Percentiles rank a stretch among this genome's conserved stretches.
Evolutionary conservation across 495 filamentous ascomycete genomes (phyloP).

Genomic region (Tuber borchii): DNA sequence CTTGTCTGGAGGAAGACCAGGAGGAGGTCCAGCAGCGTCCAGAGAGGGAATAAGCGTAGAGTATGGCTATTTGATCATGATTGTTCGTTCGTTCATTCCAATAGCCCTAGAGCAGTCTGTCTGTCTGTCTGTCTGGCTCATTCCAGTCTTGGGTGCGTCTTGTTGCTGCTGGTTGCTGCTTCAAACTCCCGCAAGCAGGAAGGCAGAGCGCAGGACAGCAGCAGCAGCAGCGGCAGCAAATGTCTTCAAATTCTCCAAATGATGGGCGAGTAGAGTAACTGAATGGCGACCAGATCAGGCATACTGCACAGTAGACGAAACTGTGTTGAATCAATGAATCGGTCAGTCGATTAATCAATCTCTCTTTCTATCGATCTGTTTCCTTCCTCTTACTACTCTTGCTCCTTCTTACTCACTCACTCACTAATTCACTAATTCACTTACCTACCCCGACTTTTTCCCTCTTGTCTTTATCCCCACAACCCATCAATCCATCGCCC

Average conservation of each 20-base stretch:
- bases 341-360: slow-evolving; percentile 1
- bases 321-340: slow-evolving; percentile 2
- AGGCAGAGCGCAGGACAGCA: background rate
- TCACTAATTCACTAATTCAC: slow-evolving; percentile 3
- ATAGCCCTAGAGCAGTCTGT: background rate
- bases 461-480: slow-evolving; percentile 8
- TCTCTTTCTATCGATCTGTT: background rate
- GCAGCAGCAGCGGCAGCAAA: background rate
- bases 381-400: background rate
- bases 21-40: background rate
- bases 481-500: slow-evolving; percentile 5
- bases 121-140: background rate
- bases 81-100: background rate
- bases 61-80: background rate
- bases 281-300: slow-evolving; percentile 1
- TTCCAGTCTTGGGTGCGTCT: background rate
- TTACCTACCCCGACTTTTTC: slow-evolving; percentile 6
- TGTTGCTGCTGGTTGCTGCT: background rate
- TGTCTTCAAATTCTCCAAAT: background rate
- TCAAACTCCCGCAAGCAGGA: slow-evolving; percentile 3
- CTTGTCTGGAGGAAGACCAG: background rate
- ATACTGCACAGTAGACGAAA: background rate
- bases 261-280: slow-evolving; percentile 1
- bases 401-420: slow-evolving; percentile 1
- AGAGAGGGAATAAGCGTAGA: background rate